These are phyloP conservation scores for Gyromitra esculenta DNA, from an alignment of 2,329 filamentous ascomycete genomes.

Conservation along the genomic window DNA sequence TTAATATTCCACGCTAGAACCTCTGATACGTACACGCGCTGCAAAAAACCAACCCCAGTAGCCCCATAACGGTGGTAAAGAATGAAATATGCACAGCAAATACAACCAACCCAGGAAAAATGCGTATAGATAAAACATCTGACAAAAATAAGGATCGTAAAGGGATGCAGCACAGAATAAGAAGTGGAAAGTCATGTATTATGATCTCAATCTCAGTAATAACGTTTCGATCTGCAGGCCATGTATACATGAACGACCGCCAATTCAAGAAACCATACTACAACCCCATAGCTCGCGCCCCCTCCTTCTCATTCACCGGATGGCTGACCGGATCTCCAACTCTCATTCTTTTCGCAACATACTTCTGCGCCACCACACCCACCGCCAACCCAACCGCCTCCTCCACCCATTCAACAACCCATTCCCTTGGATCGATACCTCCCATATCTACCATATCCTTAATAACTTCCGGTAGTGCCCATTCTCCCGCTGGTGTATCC, in stretches of 20 bases:
- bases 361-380: conserved; percentile 89
- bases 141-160: background rate
- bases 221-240: conserved; percentile 1
- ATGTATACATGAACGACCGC: background rate
- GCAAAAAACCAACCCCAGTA: conserved; percentile 11
- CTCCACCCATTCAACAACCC: conserved; percentile 97
- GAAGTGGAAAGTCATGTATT: background rate
- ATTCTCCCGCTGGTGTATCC: conserved; percentile 58
- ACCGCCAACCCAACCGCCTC: conserved; percentile 80
- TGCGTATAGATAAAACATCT: background rate
- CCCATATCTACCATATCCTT: conserved; percentile 78
- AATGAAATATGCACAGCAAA: conserved; percentile 8
- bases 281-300: conserved; percentile 36
- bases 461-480: conserved; percentile 80
- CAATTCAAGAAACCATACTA: conserved; percentile 6
- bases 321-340: conserved; percentile 82
- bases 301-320: conserved; percentile 65
- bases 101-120: background rate
- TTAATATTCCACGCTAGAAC: background rate
- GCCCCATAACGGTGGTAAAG: conserved; percentile 8
- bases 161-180: background rate
- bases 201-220: background rate
- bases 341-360: conserved; percentile 94
- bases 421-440: conserved; percentile 90
- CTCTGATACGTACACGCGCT: background rate